Base-by-base conservation (phyloP, 371 early-diverging fungal genomes). In the Rhizopus sp. region DNA sequence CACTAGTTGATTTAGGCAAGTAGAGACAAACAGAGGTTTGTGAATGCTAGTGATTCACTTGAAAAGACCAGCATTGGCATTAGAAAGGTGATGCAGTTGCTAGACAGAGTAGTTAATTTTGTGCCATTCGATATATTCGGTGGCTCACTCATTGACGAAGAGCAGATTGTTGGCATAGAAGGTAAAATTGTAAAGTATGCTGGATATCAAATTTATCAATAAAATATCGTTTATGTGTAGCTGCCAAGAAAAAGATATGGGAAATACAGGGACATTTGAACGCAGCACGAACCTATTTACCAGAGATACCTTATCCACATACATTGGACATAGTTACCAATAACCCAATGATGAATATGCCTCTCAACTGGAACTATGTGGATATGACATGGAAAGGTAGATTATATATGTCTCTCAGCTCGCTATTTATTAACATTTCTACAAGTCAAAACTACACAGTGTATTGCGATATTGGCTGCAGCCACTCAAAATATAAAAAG, bases 311-410 rank as follows among this genome's bases (percentile, higher is more conserved):
- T 34, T 59, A 72, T 35, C 73, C 78, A 38, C 70, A 57, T 29
- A 63, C 67, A 16, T 50, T 75, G 30, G 70, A 78, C 51, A 62
- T 72, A 2, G 71, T 74, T 4, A 70, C 63, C 32, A 68, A 72
- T 45, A 78, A 78, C 44, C 32, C 58, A 31, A 44, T 77, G 31
- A 41, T 77, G 8, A 37, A 55, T 0, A 57, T 77, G 53, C 66
- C 62, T 23, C 38, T 77, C 8, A 57, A 63, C 38, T 31, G 58
- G 10, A 66, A 47, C 9, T 70, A 60, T 30, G 60, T 76, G 9
- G 77, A 76, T 55, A 57, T 64, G 10, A 61, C 68, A 31, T 75
- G 76, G 76, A 72, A 67, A 68, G 72, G 75, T 75, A 68, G 47
- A 12, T 38, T 38, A 30, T 15, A 42, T n/a, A 1, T 0, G 7